phyloP scores from a whole-genome alignment of 1,139 yeast species.

The Blastobotrys illinoisensis region DNA sequence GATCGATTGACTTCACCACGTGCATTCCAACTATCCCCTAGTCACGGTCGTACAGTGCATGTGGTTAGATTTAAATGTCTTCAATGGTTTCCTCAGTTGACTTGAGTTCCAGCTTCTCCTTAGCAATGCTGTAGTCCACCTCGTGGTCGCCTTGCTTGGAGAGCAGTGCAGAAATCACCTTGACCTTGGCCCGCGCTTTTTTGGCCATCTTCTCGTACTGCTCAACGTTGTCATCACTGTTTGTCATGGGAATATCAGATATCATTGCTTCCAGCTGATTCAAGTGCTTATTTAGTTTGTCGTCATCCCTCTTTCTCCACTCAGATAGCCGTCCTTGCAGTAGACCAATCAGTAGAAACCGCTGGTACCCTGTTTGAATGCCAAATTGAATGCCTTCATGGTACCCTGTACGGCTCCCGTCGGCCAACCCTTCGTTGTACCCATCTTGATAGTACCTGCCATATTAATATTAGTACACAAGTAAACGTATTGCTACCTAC shows the following conservation, averaged over 20 bases:
- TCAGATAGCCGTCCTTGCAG: constrained; percentile 48
- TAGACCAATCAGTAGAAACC: constrained; percentile 60
- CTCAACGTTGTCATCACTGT: constrained; percentile 29
- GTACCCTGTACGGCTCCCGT: constrained; percentile 50
- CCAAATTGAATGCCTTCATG: constrained; percentile 76
- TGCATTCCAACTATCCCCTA: background rate
- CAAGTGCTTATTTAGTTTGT: constrained; percentile 15
- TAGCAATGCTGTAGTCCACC: constrained; percentile 7
- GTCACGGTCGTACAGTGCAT: background rate
- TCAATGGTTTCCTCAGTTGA: constrained; percentile 32
- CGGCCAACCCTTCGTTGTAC: constrained; percentile 43
- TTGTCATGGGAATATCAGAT: constrained; percentile 25
- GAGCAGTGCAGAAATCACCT: constrained; percentile 19
- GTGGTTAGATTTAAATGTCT: constrained; percentile 11
- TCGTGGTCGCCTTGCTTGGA: constrained; percentile 1
- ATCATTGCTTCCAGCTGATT: constrained; percentile 22
- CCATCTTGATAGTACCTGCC: constrained; percentile 56
- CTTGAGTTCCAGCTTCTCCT: constrained; percentile 25
- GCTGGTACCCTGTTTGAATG: constrained; percentile 70
- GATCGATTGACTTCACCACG: background rate
- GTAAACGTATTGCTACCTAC: constrained; percentile 19
- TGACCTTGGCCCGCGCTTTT: constrained; percentile 30
- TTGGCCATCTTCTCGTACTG: constrained; percentile 27
- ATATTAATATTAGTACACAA: background rate
- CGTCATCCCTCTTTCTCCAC: constrained; percentile 25